Base-by-base conservation (phyloP, 2,329 filamentous ascomycete species). In the Stachybotrys elegans region DNA sequence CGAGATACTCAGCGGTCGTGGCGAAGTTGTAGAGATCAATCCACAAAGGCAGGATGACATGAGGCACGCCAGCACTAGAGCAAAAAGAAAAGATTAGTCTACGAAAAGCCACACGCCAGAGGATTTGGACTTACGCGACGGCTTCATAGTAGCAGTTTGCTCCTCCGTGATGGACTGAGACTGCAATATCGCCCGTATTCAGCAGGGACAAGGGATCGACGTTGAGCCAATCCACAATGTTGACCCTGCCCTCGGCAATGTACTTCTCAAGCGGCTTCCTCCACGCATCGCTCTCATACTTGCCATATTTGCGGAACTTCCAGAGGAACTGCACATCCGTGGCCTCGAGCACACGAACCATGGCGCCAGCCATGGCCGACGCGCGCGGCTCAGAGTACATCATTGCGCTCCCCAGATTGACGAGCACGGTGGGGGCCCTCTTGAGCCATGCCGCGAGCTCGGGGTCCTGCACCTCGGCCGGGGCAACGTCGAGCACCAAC, bases 341-440 rank as follows among this genome's bases (percentile, higher is more conserved):
- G 34, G 37, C 43, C 12, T 53, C 48, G 12, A 63, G 42, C 7
- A 55, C 45, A 4, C 35, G 34, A 3, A 42, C 32, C 8, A 65
- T 27, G 2, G 56, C 58, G 3, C 40, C 29, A 1, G 51, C 51
- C 63, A 67, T 64, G 9, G 32, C 43, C 4, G 14, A 29, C 11
- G 60, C 61, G 13, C 51, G 47, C 2, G 46, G 32, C 41, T 57
- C 46, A 22, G 46, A 45, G 36, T 55, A 58, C 4, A 50, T 49
- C 20, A 65, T 56, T 5, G 64, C 56, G 2, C 68, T 73, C 0
- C 73, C 73, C 2, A 76, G 58, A 45, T 71, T 74, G n/a, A 76
- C 62, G 9, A 76, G 58, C 3, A 76, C 54, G 0, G 72, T 76
- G 3, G 68, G 67, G 0, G 53, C 56, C 9, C 52, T 50, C 1